These are phyloP conservation scores for Cladosporium phlei DNA, from an alignment of 2,329 filamentous ascomycete species.

Conservation along the genomic window DNA sequence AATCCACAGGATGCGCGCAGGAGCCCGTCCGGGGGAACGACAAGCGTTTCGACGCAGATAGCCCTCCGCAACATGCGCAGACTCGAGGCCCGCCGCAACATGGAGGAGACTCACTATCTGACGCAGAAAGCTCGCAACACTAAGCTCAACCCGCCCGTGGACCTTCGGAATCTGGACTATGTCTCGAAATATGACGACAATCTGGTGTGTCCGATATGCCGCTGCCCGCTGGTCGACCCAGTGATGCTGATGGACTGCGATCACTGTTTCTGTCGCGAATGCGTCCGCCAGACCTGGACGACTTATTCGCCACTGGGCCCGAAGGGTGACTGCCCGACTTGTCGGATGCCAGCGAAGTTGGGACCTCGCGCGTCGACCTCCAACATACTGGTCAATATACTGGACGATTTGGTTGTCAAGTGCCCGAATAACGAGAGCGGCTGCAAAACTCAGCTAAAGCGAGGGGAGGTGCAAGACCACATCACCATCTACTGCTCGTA, in stretches of 20 bases:
- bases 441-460: conserved; percentile 50
- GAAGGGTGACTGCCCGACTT: conserved; percentile 50
- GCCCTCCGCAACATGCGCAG: conserved; percentile 19
- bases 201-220: conserved; percentile 61
- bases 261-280: conserved; percentile 59
- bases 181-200: conserved; percentile 53
- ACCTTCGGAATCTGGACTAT: conserved; percentile 56
- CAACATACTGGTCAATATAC: conserved; percentile 56
- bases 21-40: conserved; percentile 2
- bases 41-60: conserved; percentile 8
- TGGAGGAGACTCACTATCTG: conserved; percentile 30
- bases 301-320: conserved; percentile 30
- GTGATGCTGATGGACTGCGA: conserved; percentile 55
- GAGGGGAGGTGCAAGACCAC: conserved; percentile 55
- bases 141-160: conserved; percentile 38
- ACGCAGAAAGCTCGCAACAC: conserved; percentile 23
- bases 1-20: not conserved
- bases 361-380: conserved; percentile 37
- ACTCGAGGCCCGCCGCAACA: conserved; percentile 28
- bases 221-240: conserved; percentile 57
- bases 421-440: conserved; percentile 54
- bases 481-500: conserved; percentile 58
- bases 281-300: conserved; percentile 48
- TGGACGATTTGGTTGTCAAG: conserved; percentile 56
- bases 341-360: conserved; percentile 44